Conservation (phyloP, 192 early-diverging fungal genomes). For the Backusella australiensis region DNA sequence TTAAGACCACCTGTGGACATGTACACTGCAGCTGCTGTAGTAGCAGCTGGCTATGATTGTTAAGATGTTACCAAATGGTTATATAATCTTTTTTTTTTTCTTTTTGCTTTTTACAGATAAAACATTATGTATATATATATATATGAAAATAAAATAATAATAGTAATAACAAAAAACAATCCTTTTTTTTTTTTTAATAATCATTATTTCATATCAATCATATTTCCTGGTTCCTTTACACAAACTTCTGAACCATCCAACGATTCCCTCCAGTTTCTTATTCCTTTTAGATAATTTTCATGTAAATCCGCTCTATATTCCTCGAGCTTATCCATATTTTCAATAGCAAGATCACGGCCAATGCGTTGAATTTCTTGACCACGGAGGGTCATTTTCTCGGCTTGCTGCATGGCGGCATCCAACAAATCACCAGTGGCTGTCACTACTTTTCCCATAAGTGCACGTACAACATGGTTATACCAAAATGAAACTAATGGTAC, state of each 20-base stretch:
- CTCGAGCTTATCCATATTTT: constrained; percentile 34
- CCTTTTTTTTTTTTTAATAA: not conserved
- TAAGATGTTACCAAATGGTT: not conserved
- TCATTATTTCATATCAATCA: not conserved
- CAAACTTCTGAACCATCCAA: constrained; percentile 6
- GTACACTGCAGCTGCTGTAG: constrained; percentile 22
- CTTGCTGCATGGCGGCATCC: constrained; percentile 42
- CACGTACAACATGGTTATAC: constrained; percentile 55
- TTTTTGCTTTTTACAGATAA: too few species aligned
- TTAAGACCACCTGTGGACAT: constrained; percentile 20
- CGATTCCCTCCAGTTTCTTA: constrained; percentile 25
- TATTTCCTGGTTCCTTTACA: constrained; percentile 4
- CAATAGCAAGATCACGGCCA: constrained; percentile 32
- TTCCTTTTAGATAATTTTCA: constrained; percentile 30
- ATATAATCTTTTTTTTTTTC: too few species aligned
- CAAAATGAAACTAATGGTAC: constrained; percentile 55
- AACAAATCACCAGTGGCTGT: constrained; percentile 52
- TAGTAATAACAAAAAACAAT: not conserved
- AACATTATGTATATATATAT: not conserved
- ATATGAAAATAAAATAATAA: not conserved
- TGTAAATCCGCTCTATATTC: constrained; percentile 33
- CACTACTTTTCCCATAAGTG: constrained; percentile 46
- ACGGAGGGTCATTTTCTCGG: constrained; percentile 35
- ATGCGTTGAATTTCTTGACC: constrained; percentile 36
- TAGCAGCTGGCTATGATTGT: constrained; percentile 22